phyloP scores from a whole-genome alignment of 345 rosid species.

The Boechera divaricarpa region DNA sequence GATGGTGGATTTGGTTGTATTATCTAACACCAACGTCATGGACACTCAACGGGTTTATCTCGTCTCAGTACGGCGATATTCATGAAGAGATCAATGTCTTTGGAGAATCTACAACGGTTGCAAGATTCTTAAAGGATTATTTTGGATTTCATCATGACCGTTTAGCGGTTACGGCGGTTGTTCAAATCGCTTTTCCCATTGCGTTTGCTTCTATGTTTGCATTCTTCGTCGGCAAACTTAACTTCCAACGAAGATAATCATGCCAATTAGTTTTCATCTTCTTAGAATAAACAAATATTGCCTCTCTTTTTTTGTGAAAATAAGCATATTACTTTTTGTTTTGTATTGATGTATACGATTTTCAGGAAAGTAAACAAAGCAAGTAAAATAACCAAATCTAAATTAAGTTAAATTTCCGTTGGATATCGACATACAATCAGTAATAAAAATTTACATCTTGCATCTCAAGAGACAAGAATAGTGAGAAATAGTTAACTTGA shows the following conservation, averaged over 20 bases:
- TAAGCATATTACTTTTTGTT: not conserved
- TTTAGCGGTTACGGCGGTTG: conserved; percentile 47
- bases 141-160: conserved; percentile 61
- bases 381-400: not conserved
- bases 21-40: conserved; percentile 75
- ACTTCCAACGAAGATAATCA: conserved; percentile 67
- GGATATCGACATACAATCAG: too few species aligned
- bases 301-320: not conserved
- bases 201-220: conserved; percentile 62
- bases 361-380: not conserved
- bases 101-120: conserved; percentile 52
- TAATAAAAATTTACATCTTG: not conserved
- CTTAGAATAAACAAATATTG: not conserved
- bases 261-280: not conserved
- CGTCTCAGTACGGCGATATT: conserved; percentile 80
- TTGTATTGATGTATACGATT: conserved; percentile 6
- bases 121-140: conserved; percentile 58
- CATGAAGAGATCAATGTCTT: conserved; percentile 54
- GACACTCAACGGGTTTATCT: conserved; percentile 65
- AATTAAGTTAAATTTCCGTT: too few species aligned
- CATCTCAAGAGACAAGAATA: not conserved
- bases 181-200: conserved; percentile 57
- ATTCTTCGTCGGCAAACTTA: conserved; percentile 55
- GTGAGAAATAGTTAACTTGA: not conserved
- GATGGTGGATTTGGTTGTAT: conserved; percentile 88